Evolutionary conservation across 495 filamentous ascomycete genomes (phyloP).

Genomic region (Chaetomidium leptoderma): DNA sequence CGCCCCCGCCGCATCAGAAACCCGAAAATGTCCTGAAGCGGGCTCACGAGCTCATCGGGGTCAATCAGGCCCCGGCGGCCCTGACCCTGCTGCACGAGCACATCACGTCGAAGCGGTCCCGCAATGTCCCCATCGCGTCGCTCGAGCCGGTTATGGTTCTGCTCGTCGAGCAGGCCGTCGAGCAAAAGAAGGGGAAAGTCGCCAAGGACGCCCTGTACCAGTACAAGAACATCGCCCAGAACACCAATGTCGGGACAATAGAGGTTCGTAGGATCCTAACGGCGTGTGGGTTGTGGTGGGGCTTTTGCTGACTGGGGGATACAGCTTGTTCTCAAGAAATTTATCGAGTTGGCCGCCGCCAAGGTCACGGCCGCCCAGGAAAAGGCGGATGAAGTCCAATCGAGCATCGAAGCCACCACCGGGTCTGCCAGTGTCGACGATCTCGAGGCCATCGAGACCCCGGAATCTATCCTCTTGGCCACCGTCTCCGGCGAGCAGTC

Average conservation of each 20-base stretch:
- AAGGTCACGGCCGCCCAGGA: constrained; percentile 96
- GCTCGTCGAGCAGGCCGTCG: constrained; percentile 92
- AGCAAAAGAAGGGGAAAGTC: constrained; percentile 92
- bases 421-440: constrained; percentile 70
- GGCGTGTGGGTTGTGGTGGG: neutral
- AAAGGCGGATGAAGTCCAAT: constrained; percentile 92
- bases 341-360: constrained; percentile 92
- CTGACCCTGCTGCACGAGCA: constrained; percentile 96
- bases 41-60: constrained; percentile 96
- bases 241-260: constrained; percentile 96
- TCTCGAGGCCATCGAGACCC: constrained; percentile 93
- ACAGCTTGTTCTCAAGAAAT: constrained; percentile 86
- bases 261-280: constrained; percentile 64
- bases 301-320: constrained; percentile 20
- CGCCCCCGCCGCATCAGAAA: constrained; percentile 91
- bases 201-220: constrained; percentile 98
- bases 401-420: constrained; percentile 72
- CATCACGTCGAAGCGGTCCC: constrained; percentile 94
- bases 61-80: constrained; percentile 87
- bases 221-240: constrained; percentile 99
- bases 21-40: constrained; percentile 99
- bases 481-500: constrained; percentile 98
- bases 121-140: constrained; percentile 94
- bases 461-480: constrained; percentile 94
- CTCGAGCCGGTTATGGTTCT: constrained; percentile 98